Evolutionary conservation across 139 green algal genomes (phyloP), one percentile per base, ranked within the genome.

Genomic region (Chara braunii): DNA sequence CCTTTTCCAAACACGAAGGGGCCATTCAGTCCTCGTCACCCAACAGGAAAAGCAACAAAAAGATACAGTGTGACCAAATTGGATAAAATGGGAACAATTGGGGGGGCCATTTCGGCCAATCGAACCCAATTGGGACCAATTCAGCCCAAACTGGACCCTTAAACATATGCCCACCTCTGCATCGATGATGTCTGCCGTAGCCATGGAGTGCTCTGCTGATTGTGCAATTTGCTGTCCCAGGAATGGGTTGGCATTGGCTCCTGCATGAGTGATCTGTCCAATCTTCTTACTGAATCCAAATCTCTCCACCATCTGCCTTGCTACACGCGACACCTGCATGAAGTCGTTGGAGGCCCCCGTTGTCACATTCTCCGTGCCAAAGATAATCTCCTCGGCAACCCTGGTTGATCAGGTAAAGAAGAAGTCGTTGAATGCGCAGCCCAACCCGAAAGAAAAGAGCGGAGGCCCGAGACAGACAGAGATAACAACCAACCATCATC

Each of bases 311-410:
- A 99, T 99, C 69, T 94, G 86, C 59, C 83, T 70, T 0, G 87
- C 87, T 18, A 83, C 88, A 60, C 84, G 81, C 12, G 82, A 85
- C 43, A 92, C 77, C 78, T 91, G 87, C 84, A 92, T 84, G 87
- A 97, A 96, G 76, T 97, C 91, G 36, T 84, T 83, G 0, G 78
- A 88, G 8, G 85, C 88, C 63, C 92, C 93, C 2, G 94, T 99
- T 51, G 94, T 99, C 51, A 98, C 91, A 62, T 96, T 82, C 33
- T 98, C 82, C 55, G 85, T 79, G 14, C 94, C 94, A 51, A 96
- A 98, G 68, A 99, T 99, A 0, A 99, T 78, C 87, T 99, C 94
- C 86, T 99, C 94, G 7, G 94, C 94, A 50, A 99, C 87, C 36
- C 94, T 90, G 44, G 11, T 26, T 48, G 18, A 48, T n/a, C n/a